Conservation (phyloP, 768 basidiomycete species). For the Suillus weaverae region DNA sequence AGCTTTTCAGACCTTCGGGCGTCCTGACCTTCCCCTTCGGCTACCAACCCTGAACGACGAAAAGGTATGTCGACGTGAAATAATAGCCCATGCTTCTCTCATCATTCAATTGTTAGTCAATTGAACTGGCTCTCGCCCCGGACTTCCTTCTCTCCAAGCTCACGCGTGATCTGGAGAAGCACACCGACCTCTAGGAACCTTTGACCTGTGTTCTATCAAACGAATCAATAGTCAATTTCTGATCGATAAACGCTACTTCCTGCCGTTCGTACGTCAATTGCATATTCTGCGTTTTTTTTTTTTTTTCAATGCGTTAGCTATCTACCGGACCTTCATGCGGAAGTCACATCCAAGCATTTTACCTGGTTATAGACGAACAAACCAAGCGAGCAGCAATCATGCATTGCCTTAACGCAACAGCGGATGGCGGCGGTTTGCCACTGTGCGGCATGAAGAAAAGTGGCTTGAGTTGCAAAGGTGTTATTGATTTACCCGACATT, state of each 20-base stretch:
- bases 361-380: slow-evolving; percentile 58
- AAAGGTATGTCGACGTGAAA: slow-evolving; percentile 31
- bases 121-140: slow-evolving; percentile 36
- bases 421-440: slow-evolving; percentile 74
- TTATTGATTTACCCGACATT: slow-evolving; percentile 82
- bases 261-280: too few species aligned
- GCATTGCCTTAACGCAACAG: slow-evolving; percentile 78
- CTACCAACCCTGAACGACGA: slow-evolving; percentile 35
- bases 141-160: slow-evolving; percentile 45
- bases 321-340: too few species aligned
- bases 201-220: slow-evolving; percentile 36
- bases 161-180: slow-evolving; percentile 31
- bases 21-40: slow-evolving; percentile 17
- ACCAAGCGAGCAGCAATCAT: slow-evolving; percentile 88
- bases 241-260: too few species aligned
- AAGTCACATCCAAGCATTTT: too few species aligned
- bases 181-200: slow-evolving; percentile 22
- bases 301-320: too few species aligned
- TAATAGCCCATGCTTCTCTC: slow-evolving; percentile 13
- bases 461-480: slow-evolving; percentile 80
- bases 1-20: too few species aligned
- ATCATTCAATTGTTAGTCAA: slow-evolving; percentile 21
- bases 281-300: too few species aligned
- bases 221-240: slow-evolving; percentile 43
- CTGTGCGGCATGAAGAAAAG: slow-evolving; percentile 66